Evolutionary conservation across 2,329 filamentous ascomycete species (phyloP), one percentile per base, ranked within the genome.

Genomic region (Trichoderma koningiopsis): DNA sequence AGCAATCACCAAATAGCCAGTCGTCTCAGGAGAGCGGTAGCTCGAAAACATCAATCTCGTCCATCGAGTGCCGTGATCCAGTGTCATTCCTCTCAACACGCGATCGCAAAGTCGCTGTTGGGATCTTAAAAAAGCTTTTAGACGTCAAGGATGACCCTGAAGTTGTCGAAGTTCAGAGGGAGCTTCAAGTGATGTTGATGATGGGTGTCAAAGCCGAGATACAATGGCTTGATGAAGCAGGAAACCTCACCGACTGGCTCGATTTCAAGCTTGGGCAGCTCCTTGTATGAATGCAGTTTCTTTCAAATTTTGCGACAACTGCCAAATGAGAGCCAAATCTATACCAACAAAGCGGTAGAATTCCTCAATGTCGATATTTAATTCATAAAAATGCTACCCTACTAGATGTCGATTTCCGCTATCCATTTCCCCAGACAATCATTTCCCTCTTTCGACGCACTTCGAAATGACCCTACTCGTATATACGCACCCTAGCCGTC

Each of bases 121-220:
- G 78, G 2, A 83, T 90, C 73, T 78, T 94, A 16, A 78, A 79
- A 11, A 84, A 78, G 14, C 78, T 83, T 0, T 74, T 75, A 7
- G 73, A 74, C 1, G 72, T 73, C 0, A 19, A 72, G 0, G 71
- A 72, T 5, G 77, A 80, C 13, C 71, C 72, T 0, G 77, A 81
- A 2, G 80, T 81, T 2, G 65, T 73, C 0, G 79, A 82, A 7
- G 80, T 87, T 71, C 79, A 80, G 35, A 78, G 79, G 3, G 90
- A 94, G 73, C 73, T 95, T 19, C 92, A 93, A 74, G 73, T 84
- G 0, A 94, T 95, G 91, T 79, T 95, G 24, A 85, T 92, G 81
- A 80, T 94, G 62, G 91, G 91, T 64, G 74, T 89, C 59, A 96
- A 95, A 75, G 91, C 90, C 0, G 92, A 96, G 76, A 92, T 95